Evolutionary conservation across 371 early-diverging fungal genomes (phyloP).

Genomic region (Mortierella sp.): DNA sequence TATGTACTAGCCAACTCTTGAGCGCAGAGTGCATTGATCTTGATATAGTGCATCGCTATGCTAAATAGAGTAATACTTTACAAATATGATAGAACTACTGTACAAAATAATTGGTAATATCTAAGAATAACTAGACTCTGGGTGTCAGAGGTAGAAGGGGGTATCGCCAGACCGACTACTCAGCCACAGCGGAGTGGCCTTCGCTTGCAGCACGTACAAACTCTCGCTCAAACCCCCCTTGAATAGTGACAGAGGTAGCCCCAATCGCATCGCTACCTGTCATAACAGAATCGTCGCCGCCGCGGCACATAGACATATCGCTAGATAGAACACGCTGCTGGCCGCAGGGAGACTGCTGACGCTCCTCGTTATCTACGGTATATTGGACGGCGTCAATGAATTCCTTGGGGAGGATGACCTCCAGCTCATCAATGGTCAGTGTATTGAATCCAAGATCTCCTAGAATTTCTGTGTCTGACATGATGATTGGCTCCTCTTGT

Average conservation of each 20-base stretch:
- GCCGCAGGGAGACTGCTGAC: neutral
- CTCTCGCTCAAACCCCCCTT: constrained; percentile 43
- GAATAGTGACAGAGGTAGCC: constrained; percentile 22
- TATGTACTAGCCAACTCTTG: too few relatives aligned
- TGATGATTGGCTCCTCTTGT: constrained; percentile 38
- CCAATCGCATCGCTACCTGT: neutral
- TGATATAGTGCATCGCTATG: too few relatives aligned
- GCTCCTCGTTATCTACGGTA: constrained; percentile 13
- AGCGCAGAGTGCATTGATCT: too few relatives aligned
- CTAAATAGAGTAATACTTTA: neutral
- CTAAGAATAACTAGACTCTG: neutral
- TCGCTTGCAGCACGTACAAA: constrained; percentile 28
- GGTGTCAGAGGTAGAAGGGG: neutral
- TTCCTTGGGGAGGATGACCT: constrained; percentile 22
- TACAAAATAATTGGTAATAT: neutral
- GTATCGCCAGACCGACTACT: neutral
- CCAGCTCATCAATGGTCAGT: constrained; percentile 24
- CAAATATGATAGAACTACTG: neutral
- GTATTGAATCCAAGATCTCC: constrained; percentile 41
- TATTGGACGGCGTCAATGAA: constrained; percentile 24
- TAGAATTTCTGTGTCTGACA: constrained; percentile 52
- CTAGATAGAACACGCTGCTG: neutral
- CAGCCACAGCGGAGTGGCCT: neutral
- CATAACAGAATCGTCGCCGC: neutral
- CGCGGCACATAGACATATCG: neutral